Evolutionary conservation across 192 early-diverging fungal species (phyloP).

Genomic region (Coemansia biformis): DNA sequence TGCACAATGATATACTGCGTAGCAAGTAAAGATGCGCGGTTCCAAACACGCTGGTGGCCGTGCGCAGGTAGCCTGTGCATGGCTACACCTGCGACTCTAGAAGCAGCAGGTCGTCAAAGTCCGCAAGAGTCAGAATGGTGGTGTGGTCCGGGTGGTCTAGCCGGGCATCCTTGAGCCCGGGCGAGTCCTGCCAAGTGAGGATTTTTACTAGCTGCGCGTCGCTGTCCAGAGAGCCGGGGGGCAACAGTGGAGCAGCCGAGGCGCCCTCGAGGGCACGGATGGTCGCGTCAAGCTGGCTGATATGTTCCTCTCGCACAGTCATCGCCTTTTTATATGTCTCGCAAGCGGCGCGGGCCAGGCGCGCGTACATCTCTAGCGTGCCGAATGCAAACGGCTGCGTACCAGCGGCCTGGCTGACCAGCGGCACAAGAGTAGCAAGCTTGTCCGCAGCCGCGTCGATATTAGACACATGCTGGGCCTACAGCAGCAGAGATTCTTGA

Average conservation of each 20-base stretch:
- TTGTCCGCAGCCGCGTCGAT: slow-evolving; percentile 17
- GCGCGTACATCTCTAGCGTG: slow-evolving; percentile 15
- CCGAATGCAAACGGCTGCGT: slow-evolving; percentile 8
- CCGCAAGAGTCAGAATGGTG: slow-evolving; percentile 16
- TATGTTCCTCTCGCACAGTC: slow-evolving; percentile 13
- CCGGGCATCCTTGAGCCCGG: slow-evolving; percentile 20
- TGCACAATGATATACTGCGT: too few relatives aligned
- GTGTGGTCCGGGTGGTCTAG: slow-evolving; percentile 5
- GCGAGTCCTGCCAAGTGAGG: slow-evolving; percentile 25
- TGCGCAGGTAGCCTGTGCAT: too few relatives aligned
- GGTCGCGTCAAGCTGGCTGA: slow-evolving; percentile 7
- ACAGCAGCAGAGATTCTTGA: neutral
- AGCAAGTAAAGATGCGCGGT: too few relatives aligned
- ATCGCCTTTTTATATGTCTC: slow-evolving; percentile 9
- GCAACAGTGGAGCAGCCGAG: neutral
- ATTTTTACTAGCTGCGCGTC: slow-evolving; percentile 28
- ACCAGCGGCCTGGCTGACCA: neutral
- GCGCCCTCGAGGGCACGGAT: slow-evolving; percentile 13
- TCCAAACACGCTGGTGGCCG: too few relatives aligned
- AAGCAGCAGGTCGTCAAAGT: slow-evolving; percentile 23
- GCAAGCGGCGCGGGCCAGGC: slow-evolving; percentile 6
- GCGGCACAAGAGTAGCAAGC: slow-evolving; percentile 1
- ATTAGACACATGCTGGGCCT: slow-evolving; percentile 15
- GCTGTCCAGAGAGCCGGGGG: slow-evolving; percentile 16
- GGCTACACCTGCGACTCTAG: neutral